Evolutionary conservation across 1,139 yeast species (phyloP), one percentile per base, ranked within the genome.

Genomic region (Blastobotrys malaysiensis): DNA sequence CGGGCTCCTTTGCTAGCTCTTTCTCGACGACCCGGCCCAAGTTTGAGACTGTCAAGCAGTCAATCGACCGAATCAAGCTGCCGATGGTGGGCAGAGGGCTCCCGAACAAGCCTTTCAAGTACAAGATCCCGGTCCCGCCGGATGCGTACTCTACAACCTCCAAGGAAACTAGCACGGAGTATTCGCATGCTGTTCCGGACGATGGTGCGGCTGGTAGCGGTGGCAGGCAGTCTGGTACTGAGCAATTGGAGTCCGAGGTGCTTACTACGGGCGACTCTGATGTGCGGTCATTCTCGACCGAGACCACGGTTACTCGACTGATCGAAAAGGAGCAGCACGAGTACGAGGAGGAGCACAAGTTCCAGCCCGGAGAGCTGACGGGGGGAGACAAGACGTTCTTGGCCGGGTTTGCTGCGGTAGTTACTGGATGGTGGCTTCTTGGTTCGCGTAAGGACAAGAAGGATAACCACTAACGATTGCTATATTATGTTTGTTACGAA

Each of bases 91-190:
- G 50, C 27, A 31, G 16, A 43, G 39, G 24, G 16, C 21, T 21
- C 5, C 21, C 19, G 5, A 36, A 36, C 16, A 9, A 31, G 36
- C 55, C 59, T 22, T 67, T 71, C 1, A 67, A 70, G 27, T 59
- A 71, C 57, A 71, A 66, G 58, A 69, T 76, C 52, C 78, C 78
- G 1, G 67, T 72, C 1, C 65, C 71, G 3, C 74, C 77, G 1
- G 71, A 68, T 45, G 61, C 63, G 39, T 59, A 54, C 55, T 50
- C 54, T 49, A 46, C 55, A 16, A 56, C 63, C 7, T 61, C 63
- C 24, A 52, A 55, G 52, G 58, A 51, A 21, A 62, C 63, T 13
- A 61, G 60, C 45, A 57, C 68, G 9, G 59, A 54, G n/a, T 64
- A 63, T 51, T 54, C 58, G 1, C 60, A 65, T 9, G 59, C 62